These are phyloP conservation scores for Corylus americana DNA, from an alignment of 306 rosid genomes.

Conservation along the genomic window DNA sequence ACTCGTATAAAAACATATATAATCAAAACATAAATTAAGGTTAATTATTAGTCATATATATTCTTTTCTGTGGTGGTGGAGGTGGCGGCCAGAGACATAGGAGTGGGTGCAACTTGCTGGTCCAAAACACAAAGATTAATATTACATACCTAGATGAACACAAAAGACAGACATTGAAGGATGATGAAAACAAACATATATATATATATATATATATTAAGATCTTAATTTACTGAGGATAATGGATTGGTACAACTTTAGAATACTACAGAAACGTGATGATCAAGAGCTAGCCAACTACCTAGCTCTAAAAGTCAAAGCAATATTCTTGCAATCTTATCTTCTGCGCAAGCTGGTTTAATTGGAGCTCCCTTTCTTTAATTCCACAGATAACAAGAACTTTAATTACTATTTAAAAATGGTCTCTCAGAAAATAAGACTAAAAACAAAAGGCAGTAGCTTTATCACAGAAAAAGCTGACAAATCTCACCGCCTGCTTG, in stretches of 20 bases:
- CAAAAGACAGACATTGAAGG: background rate
- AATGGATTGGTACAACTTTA: conserved; percentile 6
- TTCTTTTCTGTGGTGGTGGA: background rate
- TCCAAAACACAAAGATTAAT: background rate
- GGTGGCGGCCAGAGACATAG: background rate
- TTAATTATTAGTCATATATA: background rate
- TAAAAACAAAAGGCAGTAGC: no score
- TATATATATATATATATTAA: no score
- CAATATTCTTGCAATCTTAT: no score
- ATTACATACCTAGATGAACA: background rate
- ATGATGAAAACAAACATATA: background rate
- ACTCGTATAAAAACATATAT: background rate
- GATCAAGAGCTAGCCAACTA: background rate
- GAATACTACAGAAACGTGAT: conserved; percentile 23
- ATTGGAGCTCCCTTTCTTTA: no score
- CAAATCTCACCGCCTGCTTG: no score
- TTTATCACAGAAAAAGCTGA: no score
- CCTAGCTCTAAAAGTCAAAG: no score
- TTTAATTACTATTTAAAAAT: no score
- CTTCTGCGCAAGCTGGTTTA: no score
- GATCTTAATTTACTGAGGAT: conserved; percentile 5
- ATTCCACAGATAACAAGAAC: no score
- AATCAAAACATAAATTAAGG: background rate
- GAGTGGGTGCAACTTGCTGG: background rate
- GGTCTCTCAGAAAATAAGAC: no score